Evolutionary conservation across 2,329 filamentous ascomycete species (phyloP).

Genomic region (Rutstroemia sp.): DNA sequence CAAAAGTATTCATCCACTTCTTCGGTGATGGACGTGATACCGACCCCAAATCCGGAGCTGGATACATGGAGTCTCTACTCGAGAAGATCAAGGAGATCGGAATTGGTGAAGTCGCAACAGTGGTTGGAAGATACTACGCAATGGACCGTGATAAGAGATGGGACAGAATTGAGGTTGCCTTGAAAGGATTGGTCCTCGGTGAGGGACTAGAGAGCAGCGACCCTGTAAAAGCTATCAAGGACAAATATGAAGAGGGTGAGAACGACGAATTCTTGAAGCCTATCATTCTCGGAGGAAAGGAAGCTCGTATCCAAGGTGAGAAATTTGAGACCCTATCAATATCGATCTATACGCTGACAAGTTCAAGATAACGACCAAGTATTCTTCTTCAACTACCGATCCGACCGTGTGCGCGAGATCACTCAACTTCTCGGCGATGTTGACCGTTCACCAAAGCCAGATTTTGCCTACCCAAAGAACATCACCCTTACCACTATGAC

Average conservation of each 20-base stretch:
- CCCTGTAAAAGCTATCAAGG: slow-evolving; percentile 78
- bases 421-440: slow-evolving; percentile 88
- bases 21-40: slow-evolving; percentile 97
- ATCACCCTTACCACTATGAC: slow-evolving; percentile 92
- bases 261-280: slow-evolving; percentile 98
- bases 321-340: background rate
- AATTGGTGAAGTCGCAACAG: slow-evolving; percentile 78
- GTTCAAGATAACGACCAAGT: slow-evolving; percentile 75
- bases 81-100: slow-evolving; percentile 77
- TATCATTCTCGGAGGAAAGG: slow-evolving; percentile 85
- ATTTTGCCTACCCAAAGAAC: slow-evolving; percentile 92
- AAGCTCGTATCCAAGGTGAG: slow-evolving; percentile 75
- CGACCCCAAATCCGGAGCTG: slow-evolving; percentile 87
- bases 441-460: slow-evolving; percentile 82
- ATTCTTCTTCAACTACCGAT: slow-evolving; percentile 99
- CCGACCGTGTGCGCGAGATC: slow-evolving; percentile 92
- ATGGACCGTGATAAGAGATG: slow-evolving; percentile 99
- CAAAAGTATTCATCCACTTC: slow-evolving; percentile 97
- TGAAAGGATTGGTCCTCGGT: slow-evolving; percentile 75
- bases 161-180: slow-evolving; percentile 84
- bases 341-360: background rate
- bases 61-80: slow-evolving; percentile 81
- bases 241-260: slow-evolving; percentile 79
- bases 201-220: slow-evolving; percentile 83
- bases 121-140: slow-evolving; percentile 94